Conservation (phyloP, 148 eudicot genomes). For the Rhododendron vialii region DNA sequence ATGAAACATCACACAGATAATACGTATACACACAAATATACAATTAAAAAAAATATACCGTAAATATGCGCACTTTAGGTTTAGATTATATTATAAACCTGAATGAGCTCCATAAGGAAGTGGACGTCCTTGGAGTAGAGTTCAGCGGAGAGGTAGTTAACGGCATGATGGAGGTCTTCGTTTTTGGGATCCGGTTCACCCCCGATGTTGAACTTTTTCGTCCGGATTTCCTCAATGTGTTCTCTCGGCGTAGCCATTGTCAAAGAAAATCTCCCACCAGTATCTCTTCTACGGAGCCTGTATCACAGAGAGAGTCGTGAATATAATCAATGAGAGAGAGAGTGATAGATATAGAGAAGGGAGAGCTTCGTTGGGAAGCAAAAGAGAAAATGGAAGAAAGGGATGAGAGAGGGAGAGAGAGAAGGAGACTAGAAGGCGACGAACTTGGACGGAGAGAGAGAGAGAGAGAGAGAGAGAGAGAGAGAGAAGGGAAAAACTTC, state of each 20-base stretch:
- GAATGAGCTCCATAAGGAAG: conserved; percentile 67
- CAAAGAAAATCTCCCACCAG: background rate
- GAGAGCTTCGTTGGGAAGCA: background rate
- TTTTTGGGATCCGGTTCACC: conserved; percentile 35
- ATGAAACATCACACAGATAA: too few species aligned
- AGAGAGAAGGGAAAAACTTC: too few species aligned
- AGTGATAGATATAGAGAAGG: background rate
- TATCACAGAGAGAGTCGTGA: background rate
- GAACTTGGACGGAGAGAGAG: too few species aligned
- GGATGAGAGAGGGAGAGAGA: background rate
- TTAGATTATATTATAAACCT: conserved; percentile 28
- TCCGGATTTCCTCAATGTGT: conserved; percentile 56
- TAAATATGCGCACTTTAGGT: background rate
- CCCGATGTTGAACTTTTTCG: conserved; percentile 47
- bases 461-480: too few species aligned
- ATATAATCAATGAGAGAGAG: background rate
- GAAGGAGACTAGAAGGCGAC: background rate
- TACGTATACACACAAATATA: background rate
- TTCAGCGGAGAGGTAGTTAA: conserved; percentile 55
- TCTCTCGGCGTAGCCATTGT: conserved; percentile 31
- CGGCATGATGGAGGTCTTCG: conserved; percentile 39
- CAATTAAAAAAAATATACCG: too few species aligned
- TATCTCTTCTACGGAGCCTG: background rate
- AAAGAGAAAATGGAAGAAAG: background rate
- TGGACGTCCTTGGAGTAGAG: conserved; percentile 63